Evolutionary conservation across 441 rosid species (phyloP), one percentile per base, ranked within the genome.

Genomic region (Viola pubescens): DNA sequence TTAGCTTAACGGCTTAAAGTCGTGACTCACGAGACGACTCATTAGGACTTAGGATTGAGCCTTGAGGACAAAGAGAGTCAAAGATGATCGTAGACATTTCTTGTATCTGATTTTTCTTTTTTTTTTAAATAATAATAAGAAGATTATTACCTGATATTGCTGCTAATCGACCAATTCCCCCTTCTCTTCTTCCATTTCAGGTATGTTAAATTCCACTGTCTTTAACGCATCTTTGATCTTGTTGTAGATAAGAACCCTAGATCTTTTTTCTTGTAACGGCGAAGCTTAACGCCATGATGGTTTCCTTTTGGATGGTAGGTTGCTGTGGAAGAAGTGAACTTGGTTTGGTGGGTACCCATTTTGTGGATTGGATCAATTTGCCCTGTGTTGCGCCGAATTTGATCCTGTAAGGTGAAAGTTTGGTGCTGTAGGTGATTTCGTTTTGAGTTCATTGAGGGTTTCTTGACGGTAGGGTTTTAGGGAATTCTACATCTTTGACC

Each of bases 391-490:
- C 56, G 53, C 26, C 57, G 47, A 57, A 44, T 69, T 67, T 67
- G 34, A 72, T 73, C 45, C 58, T 43, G 68, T 58, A 13, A 45
- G 46, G 59, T 56, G 63, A 61, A 52, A 44, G 8, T 70, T 48
- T 57, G 63, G 60, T 58, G 70, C 60, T 62, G 63, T 72, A 48
- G 54, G 44, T 34, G 42, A 63, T 57, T 58, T 64, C 34, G 2
- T 26, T 62, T 51, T 65, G 68, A 56, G 14, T 56, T 70, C 37
- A 54, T 68, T 11, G 59, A 58, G 56, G 56, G 41, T 73, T 14
- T 66, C 64, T 67, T 73, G 76, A 70, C 63, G 77, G 47, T 64
- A 67, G 68, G 69, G 65, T 47, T 72, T 56, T 70, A 12, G 69
- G 65, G 59, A 53, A 60, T 48, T 8, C 54, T 7, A 26, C 34